Base-by-base conservation (phyloP, 306 rosid species). In the Glycyrrhiza uralensis region DNA sequence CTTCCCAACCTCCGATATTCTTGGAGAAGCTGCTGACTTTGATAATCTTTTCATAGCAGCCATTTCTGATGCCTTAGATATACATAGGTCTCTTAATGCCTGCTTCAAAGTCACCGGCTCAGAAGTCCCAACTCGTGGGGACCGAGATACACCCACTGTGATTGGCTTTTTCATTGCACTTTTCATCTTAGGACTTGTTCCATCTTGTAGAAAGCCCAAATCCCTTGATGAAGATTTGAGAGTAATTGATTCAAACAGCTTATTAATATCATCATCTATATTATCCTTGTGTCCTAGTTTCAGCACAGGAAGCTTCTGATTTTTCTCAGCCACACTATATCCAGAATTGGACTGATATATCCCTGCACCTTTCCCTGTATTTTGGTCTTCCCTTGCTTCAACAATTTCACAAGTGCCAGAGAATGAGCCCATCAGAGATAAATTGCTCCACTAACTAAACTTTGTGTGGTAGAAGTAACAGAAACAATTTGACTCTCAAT, bases 1-100 rank as follows among this genome's bases (percentile, higher is more conserved):
- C 85, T 91, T 90, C 58, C 99, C 99, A 41, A 88, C 97, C 86
- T 95, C 99, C 0, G 99, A 95, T 76, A 77, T 62, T 81, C 96
- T 81, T 38, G 96, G 80, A 80, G 96, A 82, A 74, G 83, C 76
- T 39, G 93, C 73, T 45, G 88, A 82, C 87, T 95, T 91, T 33
- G 99, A 89, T 76, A 92, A 84, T 35, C 99, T 88, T 69, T 84
- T 91, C 86, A 84, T 86, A 38, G 97, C 96, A 78, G 99, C 99
- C 97, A 95, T 85, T 88, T 95, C 99, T 11, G 99, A 91, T 54
- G 99, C 99, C 94, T 89, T 95, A 4, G 99, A 87, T 85, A 95
- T 83, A 66, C 92, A 88, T 24, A 88, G 79, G 78, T 95, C 99
- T 78, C 99, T 88, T 30, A 95, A 78, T 20, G 99, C 99, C 74